phyloP scores from a whole-genome alignment of 192 early-diverging fungal species.

The Rhizophagus clarus region DNA sequence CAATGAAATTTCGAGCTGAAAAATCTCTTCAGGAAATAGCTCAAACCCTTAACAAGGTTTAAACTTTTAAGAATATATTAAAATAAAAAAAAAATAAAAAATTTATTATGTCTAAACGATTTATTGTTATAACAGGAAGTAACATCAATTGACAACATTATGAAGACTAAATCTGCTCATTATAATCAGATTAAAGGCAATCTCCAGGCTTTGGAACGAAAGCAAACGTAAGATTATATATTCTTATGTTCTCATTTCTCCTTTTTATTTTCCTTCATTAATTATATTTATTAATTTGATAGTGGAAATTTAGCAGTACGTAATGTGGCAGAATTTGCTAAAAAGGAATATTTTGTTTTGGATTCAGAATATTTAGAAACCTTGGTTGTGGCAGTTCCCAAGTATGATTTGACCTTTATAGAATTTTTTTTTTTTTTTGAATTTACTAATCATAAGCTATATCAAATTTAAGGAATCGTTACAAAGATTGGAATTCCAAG shows the following conservation, averaged over 20 bases:
- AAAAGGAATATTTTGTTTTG: slow-evolving; percentile 86
- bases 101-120: neutral
- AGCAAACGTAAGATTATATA: slow-evolving; percentile 64
- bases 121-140: slow-evolving; percentile 68
- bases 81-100: slow-evolving; percentile 25
- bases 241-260: neutral
- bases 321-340: slow-evolving; percentile 85
- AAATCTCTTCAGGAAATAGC: slow-evolving; percentile 86
- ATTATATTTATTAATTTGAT: slow-evolving; percentile 31
- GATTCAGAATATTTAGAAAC: slow-evolving; percentile 96
- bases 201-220: slow-evolving; percentile 81
- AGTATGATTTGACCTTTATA: slow-evolving; percentile 45
- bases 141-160: slow-evolving; percentile 78
- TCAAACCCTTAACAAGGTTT: slow-evolving; percentile 75
- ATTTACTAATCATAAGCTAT: neutral
- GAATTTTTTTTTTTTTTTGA: neutral
- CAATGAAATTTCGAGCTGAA: slow-evolving; percentile 94
- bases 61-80: neutral
- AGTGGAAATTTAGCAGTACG: slow-evolving; percentile 90
- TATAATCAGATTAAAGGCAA: slow-evolving; percentile 85
- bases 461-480: slow-evolving; percentile 47
- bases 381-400: slow-evolving; percentile 93
- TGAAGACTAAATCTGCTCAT: slow-evolving; percentile 88
- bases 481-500: slow-evolving; percentile 79
- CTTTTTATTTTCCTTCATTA: neutral